Conservation (phyloP, 257 asterid species). For the Solanum appendiculatum region DNA sequence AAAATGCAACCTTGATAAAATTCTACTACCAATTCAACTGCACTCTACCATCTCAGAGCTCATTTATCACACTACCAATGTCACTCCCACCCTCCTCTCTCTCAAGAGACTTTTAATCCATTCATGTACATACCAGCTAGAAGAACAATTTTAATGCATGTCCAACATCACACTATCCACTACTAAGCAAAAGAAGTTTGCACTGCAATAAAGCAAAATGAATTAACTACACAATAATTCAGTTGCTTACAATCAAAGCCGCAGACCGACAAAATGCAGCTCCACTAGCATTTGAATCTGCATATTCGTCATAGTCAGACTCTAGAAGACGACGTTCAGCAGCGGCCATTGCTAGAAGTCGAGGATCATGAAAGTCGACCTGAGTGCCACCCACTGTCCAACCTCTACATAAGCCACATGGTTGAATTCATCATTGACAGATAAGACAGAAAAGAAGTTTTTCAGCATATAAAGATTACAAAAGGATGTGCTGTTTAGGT, state of each 20-base stretch:
- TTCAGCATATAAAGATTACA: not conserved
- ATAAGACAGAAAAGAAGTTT: not conserved
- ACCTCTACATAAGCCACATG: constrained; percentile 11
- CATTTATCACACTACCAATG: not conserved
- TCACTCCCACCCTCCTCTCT: not conserved
- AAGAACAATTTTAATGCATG: not conserved
- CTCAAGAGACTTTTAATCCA: not conserved
- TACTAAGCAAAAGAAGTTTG: not conserved
- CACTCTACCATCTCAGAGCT: not conserved
- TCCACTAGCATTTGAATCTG: constrained; percentile 34
- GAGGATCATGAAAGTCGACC: constrained; percentile 31
- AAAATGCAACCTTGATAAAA: not conserved
- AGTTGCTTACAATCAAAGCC: constrained; percentile 31
- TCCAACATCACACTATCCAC: not conserved
- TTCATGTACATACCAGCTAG: not conserved
- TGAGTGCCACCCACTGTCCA: constrained; percentile 39
- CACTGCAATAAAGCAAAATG: not conserved
- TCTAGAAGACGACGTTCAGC: constrained; percentile 38
- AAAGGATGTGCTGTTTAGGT: not conserved
- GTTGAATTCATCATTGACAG: not conserved
- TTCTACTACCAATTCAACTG: not conserved
- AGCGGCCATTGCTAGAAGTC: constrained; percentile 35
- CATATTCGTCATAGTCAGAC: constrained; percentile 34
- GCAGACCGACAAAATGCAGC: constrained; percentile 46
- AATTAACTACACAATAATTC: not conserved